Percentiles rank a stretch among this genome's conserved stretches.
Conservation (phyloP, 306 rosid genomes). For the Arachis hypogaea region DNA sequence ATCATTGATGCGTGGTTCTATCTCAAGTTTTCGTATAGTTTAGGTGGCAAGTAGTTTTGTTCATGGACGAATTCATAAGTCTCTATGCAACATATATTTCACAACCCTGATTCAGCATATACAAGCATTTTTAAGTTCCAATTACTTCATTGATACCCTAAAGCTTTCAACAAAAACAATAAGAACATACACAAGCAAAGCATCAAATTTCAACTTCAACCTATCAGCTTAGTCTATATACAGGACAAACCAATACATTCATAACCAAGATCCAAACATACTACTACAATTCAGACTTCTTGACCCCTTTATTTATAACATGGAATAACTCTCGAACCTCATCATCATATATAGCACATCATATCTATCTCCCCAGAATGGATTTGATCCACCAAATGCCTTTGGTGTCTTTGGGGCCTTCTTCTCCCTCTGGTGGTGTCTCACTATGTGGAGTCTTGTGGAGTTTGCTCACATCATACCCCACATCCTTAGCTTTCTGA, state of each 20-base stretch:
- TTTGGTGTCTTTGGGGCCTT: slow-evolving; percentile 69
- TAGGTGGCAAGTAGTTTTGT: too few relatives aligned
- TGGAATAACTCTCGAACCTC: slow-evolving; percentile 8
- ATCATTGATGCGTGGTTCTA: too few relatives aligned
- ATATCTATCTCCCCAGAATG: slow-evolving; percentile 54
- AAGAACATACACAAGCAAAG: slow-evolving; percentile 19
- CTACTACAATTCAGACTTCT: slow-evolving; percentile 26
- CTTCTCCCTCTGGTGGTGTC: slow-evolving; percentile 63
- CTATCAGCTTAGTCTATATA: slow-evolving; percentile 20
- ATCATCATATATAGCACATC: not conserved
- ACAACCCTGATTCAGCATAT: not conserved
- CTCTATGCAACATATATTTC: not conserved
- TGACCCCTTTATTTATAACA: slow-evolving; percentile 29
- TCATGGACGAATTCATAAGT: not conserved
- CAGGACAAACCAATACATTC: slow-evolving; percentile 28
- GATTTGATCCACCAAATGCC: slow-evolving; percentile 86
- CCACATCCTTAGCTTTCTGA: slow-evolving; percentile 61
- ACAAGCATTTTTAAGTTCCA: too few relatives aligned
- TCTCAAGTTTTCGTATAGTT: too few relatives aligned
- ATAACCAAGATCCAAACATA: slow-evolving; percentile 28
- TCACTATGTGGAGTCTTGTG: slow-evolving; percentile 81
- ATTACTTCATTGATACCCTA: not conserved
- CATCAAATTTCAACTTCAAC: slow-evolving; percentile 26
- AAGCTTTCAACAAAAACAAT: not conserved
- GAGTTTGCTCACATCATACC: slow-evolving; percentile 87